A percentile compares a stretch with the other conserved stretches of the same genome.
Conservation (phyloP, 2,329 filamentous ascomycete species). For the Beauveria rudraprayagi region DNA sequence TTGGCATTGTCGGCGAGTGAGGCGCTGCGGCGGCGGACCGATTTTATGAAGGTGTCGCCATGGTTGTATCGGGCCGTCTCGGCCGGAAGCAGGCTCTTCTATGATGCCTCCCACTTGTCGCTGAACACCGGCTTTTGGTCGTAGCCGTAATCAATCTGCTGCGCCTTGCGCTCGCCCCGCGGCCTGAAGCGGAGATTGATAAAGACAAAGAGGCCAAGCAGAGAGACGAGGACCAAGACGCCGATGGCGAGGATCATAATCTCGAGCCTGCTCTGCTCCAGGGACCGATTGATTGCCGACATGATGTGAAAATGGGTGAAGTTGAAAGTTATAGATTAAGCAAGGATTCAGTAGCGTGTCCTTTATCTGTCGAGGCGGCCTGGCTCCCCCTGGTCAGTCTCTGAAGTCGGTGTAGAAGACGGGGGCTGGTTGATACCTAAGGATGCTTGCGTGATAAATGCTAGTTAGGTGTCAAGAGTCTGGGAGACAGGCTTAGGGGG, state of each 20-base stretch:
- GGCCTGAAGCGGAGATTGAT: conserved; percentile 19
- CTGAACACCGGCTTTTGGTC: conserved; percentile 16
- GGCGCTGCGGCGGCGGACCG: conserved; percentile 20
- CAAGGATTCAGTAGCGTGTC: neutral
- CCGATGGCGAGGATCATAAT: conserved; percentile 26
- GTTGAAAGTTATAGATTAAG: neutral
- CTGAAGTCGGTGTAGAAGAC: conserved; percentile 11
- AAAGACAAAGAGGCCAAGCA: conserved; percentile 25
- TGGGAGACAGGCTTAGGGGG: conserved; percentile 1
- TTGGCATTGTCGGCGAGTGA: conserved; percentile 19
- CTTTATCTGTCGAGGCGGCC: neutral
- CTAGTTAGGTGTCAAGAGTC: conserved; percentile 5
- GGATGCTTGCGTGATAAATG: neutral
- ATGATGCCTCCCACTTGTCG: conserved; percentile 16
- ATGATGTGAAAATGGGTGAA: neutral
- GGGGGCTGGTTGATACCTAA: conserved; percentile 9
- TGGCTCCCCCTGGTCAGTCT: neutral
- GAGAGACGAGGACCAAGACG: conserved; percentile 25
- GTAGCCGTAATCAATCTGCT: conserved; percentile 14
- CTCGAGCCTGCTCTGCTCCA: conserved; percentile 25
- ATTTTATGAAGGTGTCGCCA: conserved; percentile 19
- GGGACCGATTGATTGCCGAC: conserved; percentile 16
- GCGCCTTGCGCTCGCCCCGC: conserved; percentile 2
- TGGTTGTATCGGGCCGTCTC: neutral
- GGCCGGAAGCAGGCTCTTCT: conserved; percentile 1